Evolutionary conservation across 2,329 filamentous ascomycete genomes (phyloP), one percentile per base, ranked within the genome.

Genomic region (Alternaria consortialis): DNA sequence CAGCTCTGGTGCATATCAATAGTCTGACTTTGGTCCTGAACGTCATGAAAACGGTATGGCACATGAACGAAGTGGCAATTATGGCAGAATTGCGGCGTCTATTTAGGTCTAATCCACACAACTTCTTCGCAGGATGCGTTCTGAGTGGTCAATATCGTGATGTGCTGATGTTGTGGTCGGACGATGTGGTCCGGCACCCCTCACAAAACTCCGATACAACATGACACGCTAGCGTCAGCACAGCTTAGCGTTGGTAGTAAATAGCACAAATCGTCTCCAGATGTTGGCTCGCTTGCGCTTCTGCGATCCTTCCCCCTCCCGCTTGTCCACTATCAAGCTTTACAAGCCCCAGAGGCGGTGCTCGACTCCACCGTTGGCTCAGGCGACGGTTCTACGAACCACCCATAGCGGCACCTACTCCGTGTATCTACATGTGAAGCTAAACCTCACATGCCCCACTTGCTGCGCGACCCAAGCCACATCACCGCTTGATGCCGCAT

Each of bases 111-210:
- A 36, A 48, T 27, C 27, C 54, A 40, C 20, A 40, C 5, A 42
- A 36, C 8, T 15, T 17, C 43, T 27, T 25, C 31, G 25, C 15
- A 57, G 31, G n/a, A 15, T 20, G 46, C 44, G 17, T 44, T 58
- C 43, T 65, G 44, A 64, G 50, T 66, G 67, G 65, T 50, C 53
- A 50, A 56, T 15, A 44, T 36, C 17, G 27, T 34, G 56, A 58
- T 59, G 56, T 52, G 37, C 58, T 65, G 62, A 65, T 69, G 65
- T 57, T 54, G 60, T 62, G 39, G 58, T 57, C 63, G 58, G 59
- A 53, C 62, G 58, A 61, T 65, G 64, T 68, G 42, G 29, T 50
- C 56, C 73, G 72, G 72, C 56, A 73, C 73, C 70, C 73, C 73
- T 71, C 61, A 52, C 58, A 51, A 56, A 65, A 59, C 34, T 73